phyloP scores from a whole-genome alignment of 129 eudicot species.

The Silybum marianum region DNA sequence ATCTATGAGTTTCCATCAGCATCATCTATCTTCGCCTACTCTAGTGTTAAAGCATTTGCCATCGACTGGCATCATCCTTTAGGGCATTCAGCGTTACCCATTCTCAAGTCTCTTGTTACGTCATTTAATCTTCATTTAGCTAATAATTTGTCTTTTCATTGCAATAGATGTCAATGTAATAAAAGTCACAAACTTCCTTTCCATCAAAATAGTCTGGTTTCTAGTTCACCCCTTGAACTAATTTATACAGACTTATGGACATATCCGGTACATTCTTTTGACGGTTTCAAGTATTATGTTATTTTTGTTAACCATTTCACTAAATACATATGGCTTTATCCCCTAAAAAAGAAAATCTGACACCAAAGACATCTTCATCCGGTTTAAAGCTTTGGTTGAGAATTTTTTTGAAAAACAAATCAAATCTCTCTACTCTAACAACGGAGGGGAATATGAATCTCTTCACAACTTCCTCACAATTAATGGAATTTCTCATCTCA shows the following conservation, averaged over 20 bases:
- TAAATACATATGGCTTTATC: slow-evolving; percentile 12
- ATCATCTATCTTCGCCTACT: too few species aligned
- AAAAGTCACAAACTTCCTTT: slow-evolving; percentile 13
- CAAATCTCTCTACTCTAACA: not conserved
- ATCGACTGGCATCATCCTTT: slow-evolving; percentile 2
- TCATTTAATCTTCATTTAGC: not conserved
- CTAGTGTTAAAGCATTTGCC: not conserved
- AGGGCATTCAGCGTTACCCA: slow-evolving; percentile 3
- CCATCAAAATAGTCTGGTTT: not conserved
- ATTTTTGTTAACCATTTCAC: not conserved
- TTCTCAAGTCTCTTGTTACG: not conserved
- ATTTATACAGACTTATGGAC: slow-evolving; percentile 4
- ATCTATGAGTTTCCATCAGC: not conserved
- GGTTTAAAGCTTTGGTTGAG: slow-evolving; percentile 8
- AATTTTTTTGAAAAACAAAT: not conserved
- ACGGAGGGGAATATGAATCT: slow-evolving; percentile 5
- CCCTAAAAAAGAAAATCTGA: not conserved
- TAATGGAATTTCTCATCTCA: not conserved
- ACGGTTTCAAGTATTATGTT: slow-evolving; percentile 3
- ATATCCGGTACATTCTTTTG: not conserved
- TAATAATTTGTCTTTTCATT: not conserved
- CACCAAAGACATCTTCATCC: not conserved
- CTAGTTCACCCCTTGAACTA: not conserved
- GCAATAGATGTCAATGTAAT: not conserved
- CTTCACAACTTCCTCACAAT: not conserved